Percentiles rank a stretch among this genome's conserved stretches.
Conservation (phyloP, 441 rosid genomes). For the Codiaeum variegatum region DNA sequence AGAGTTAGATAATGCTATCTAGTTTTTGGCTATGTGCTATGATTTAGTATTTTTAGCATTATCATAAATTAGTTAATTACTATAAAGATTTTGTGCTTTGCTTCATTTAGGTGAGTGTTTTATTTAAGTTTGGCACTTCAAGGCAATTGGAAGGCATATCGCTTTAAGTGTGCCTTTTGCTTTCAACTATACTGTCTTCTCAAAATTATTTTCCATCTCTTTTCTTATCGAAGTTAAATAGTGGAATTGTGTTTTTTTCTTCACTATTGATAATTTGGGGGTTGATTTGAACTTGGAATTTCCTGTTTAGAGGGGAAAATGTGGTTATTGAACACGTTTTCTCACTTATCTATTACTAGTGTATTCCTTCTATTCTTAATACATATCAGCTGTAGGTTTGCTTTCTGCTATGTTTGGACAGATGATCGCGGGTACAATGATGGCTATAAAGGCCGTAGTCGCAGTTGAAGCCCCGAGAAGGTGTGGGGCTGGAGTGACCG, state of each 20-base stretch:
- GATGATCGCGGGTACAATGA: conserved; percentile 35
- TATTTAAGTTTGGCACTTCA: too few relatives aligned
- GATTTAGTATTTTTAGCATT: too few relatives aligned
- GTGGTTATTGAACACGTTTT: not conserved
- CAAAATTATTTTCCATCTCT: not conserved
- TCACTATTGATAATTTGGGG: too few relatives aligned
- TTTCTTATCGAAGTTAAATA: not conserved
- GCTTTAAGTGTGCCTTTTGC: too few relatives aligned
- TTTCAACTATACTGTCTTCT: too few relatives aligned
- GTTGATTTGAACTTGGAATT: not conserved
- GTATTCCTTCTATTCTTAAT: not conserved
- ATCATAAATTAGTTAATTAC: too few relatives aligned
- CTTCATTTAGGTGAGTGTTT: too few relatives aligned
- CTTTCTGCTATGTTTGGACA: conserved; percentile 21
- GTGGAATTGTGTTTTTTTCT: too few relatives aligned
- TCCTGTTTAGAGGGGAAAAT: not conserved
- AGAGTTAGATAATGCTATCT: too few relatives aligned
- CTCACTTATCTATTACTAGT: not conserved
- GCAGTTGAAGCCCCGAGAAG: conserved; percentile 38
- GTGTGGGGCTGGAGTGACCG: conserved; percentile 39
- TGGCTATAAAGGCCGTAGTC: conserved; percentile 31
- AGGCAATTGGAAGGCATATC: too few relatives aligned
- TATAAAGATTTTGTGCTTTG: too few relatives aligned
- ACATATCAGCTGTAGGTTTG: not conserved
- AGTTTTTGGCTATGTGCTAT: too few relatives aligned